Evolutionary conservation across 1,139 yeast species (phyloP), one percentile per base, ranked within the genome.

Genomic region (Diutina neorugosa): DNA sequence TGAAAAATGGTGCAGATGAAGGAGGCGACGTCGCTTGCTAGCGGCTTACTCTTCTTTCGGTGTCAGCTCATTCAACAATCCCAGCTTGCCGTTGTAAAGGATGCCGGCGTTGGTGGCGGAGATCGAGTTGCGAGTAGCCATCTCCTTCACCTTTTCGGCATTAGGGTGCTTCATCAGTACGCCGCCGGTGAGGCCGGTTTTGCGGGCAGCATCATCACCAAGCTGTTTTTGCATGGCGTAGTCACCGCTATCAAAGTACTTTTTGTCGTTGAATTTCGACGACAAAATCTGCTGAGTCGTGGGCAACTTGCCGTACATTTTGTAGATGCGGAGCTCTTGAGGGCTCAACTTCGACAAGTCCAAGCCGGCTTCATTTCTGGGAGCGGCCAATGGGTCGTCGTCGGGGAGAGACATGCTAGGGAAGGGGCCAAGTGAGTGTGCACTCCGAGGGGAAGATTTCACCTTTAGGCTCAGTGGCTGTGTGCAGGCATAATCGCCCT

Each of bases 161-260:
- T 74, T 74, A 16, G 79, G 79, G 57, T 74, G 78, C 54, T 68
- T 71, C 66, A 73, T 61, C 18, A 77, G 73, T 1, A 73, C 62
- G 4, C 70, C 69, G 3, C 46, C 44, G 16, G 50, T 46, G 23
- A 46, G 21, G 8, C 50, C 50, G n/a, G 50, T n/a, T 11, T 46
- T 46, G 37, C 50, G 37, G 14, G 50, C 50, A 46, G 50, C 50
- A 16, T 25, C 50, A 11, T 40, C 49, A 55, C 50, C 41, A 20
- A 41, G 31, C 37, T 52, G 54, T 61, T 90, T 85, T 59, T 88
- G 89, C 80, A 93, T 80, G 25, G 98, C 98, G 66, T 94, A 93
- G 69, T 93, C 99, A 21, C 98, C 98, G 57, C 96, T 87, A 63
- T 93, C 99, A 64, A 93, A 94, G 69, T 86, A 93, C 69, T 90